Evolutionary conservation across 2,329 filamentous ascomycete species (phyloP), one percentile per base, ranked within the genome.

Genomic region (Neofusicoccum laricinum): DNA sequence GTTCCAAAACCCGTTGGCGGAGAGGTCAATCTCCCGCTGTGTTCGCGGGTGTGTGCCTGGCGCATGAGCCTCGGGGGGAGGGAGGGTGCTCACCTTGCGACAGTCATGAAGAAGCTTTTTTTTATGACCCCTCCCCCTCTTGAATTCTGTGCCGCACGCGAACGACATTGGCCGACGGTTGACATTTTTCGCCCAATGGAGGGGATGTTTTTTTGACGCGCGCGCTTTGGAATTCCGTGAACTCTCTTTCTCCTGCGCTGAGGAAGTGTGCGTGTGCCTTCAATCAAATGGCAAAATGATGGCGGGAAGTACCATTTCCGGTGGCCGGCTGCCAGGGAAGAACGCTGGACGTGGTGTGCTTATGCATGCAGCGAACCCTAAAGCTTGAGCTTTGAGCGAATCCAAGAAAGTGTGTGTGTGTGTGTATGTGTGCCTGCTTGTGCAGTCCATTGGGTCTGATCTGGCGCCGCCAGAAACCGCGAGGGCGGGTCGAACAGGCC

Each of bases 341-440:
- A 45, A 19, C 15, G 30, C 25, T 46, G 41, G 53, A 46, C n/a
- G n/a, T n/a, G 41, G 17, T 59, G 55, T 48, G 53, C 38, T 21
- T 25, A 46, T 36, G 30, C 40, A 59, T 59, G 55, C 40, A 59
- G 41, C 55, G 30, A 46, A 59, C 41, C 55, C 55, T 45, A 21
- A 34, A 46, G 5, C 30, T 19, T 59, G 55, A n/a, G 19, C 7
- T 25, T 10, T 6, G 34, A 10, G 25, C 25, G 25, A 30, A 30
- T 30, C 25, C 25, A 6, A 30, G 1, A 6, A 30, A 7, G 25
- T 30, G 25, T 30, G 7, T 30, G 25, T 30, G 7, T 30, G 25
- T 30, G 36, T 40, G 50, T 25, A 30, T 15, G 25, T 57, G 36
- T 41, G 51, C n/a, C 4, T 34, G 38, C 19, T 8, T 17, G 38